Evolutionary conservation across 2,329 filamentous ascomycete genomes (phyloP).

Genomic region (Fusarium proliferatum): DNA sequence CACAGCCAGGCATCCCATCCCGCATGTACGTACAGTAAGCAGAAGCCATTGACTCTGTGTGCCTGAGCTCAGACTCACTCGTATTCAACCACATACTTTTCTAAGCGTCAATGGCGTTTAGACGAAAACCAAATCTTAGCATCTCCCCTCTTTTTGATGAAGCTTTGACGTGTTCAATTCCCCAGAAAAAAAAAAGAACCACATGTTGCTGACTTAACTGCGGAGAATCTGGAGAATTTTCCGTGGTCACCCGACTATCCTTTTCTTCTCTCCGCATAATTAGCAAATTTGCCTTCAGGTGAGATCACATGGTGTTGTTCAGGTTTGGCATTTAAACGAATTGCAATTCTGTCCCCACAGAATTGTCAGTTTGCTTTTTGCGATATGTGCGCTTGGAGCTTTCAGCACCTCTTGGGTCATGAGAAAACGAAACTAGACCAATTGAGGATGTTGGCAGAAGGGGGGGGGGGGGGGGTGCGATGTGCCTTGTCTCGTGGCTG

Average conservation of each 20-base stretch:
- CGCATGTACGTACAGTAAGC: background rate
- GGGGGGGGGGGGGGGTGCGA: background rate
- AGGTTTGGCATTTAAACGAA: background rate
- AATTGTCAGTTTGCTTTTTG: conserved; percentile 23
- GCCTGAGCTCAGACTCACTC: conserved; percentile 21
- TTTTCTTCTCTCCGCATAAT: background rate
- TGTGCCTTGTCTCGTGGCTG: background rate
- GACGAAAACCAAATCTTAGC: conserved; percentile 16
- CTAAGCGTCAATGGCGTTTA: conserved; percentile 42
- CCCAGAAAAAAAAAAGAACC: conserved; percentile 11
- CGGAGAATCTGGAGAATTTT: conserved; percentile 29
- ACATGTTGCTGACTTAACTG: conserved; percentile 19
- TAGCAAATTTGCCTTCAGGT: background rate
- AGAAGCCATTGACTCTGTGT: conserved; percentile 1
- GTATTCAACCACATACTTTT: background rate
- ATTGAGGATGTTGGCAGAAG: background rate
- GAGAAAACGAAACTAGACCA: conserved; percentile 31
- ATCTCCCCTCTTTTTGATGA: background rate
- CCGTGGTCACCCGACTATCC: conserved; percentile 10
- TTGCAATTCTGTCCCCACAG: background rate
- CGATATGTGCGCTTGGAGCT: conserved; percentile 26
- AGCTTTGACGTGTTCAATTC: conserved; percentile 20
- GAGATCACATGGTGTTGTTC: conserved; percentile 23
- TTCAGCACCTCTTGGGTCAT: conserved; percentile 7
- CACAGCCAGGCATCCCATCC: background rate